Percentiles rank a stretch among this genome's conserved stretches.
These are phyloP conservation scores for Globisporangium okanoganense DNA, from an alignment of 352 stramenopile genomes.

Conservation along the genomic window DNA sequence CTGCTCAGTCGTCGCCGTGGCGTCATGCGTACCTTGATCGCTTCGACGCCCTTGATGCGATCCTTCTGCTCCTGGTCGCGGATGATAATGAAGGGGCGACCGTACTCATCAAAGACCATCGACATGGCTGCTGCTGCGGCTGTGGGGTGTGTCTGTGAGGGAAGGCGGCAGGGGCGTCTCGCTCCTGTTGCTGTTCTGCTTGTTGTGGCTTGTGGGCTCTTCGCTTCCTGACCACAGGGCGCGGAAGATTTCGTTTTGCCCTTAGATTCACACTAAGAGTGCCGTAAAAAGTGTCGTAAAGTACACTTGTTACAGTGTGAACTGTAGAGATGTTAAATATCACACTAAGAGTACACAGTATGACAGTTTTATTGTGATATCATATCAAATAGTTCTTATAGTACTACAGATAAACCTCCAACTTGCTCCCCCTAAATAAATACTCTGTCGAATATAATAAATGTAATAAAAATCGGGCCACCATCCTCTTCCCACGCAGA, in stretches of 20 bases:
- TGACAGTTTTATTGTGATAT: no score
- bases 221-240: constrained; percentile 18
- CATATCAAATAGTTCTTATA: no score
- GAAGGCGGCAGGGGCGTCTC: background rate
- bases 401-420: no score
- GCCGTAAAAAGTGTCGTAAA: no score
- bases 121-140: constrained; percentile 63
- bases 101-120: constrained; percentile 99
- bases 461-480: no score
- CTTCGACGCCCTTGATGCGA: constrained; percentile 98
- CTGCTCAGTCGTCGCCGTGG: background rate
- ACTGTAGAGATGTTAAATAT: no score
- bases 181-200: background rate
- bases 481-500: no score
- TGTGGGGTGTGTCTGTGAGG: background rate
- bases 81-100: constrained; percentile 99
- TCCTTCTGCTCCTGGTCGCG: constrained; percentile 98
- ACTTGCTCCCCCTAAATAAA: no score
- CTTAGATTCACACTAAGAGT: background rate
- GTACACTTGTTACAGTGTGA: background rate
- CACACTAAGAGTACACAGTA: no score
- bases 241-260: constrained; percentile 10
- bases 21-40: constrained; percentile 89
- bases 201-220: constrained; percentile 3
- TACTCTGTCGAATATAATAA: no score